Percentiles rank a stretch among this genome's conserved stretches.
These are phyloP conservation scores for Pleurozium schreberi DNA, from an alignment of 225 moss, liverwort and hornwort genomes.

Conservation along the genomic window DNA sequence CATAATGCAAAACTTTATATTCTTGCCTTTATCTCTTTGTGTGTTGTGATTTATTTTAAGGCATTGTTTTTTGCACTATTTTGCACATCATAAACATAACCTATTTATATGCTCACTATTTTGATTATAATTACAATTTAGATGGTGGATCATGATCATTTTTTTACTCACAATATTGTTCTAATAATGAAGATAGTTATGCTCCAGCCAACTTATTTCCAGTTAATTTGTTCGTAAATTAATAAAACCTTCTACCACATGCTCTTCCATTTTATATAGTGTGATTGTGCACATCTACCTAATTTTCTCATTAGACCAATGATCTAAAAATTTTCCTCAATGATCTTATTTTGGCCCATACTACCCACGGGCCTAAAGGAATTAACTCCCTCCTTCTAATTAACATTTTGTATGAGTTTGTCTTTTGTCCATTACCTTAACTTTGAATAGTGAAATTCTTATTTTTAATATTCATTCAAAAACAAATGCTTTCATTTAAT, in stretches of 20 bases:
- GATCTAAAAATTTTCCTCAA: not conserved
- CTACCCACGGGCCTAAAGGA: rapidly evolving
- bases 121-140: no score
- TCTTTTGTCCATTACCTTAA: rapidly evolving
- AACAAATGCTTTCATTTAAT: not conserved
- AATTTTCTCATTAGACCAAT: not conserved
- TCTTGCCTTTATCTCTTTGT: not conserved
- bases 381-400: not conserved
- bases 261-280: not conserved
- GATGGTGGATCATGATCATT: not conserved
- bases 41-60: not conserved
- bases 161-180: no score
- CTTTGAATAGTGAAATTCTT: not conserved
- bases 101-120: not conserved
- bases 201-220: no score
- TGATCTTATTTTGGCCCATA: not conserved
- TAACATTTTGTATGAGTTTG: not conserved
- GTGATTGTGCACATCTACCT: not conserved
- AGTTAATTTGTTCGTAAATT: no score
- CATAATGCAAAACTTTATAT: not conserved
- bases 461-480: not conserved
- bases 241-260: no score
- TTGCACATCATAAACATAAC: not conserved
- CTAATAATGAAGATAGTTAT: no score
- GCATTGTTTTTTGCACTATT: not conserved